These are phyloP conservation scores for Claviceps spartinae DNA, from an alignment of 2,329 filamentous ascomycete species.

Conservation along the genomic window DNA sequence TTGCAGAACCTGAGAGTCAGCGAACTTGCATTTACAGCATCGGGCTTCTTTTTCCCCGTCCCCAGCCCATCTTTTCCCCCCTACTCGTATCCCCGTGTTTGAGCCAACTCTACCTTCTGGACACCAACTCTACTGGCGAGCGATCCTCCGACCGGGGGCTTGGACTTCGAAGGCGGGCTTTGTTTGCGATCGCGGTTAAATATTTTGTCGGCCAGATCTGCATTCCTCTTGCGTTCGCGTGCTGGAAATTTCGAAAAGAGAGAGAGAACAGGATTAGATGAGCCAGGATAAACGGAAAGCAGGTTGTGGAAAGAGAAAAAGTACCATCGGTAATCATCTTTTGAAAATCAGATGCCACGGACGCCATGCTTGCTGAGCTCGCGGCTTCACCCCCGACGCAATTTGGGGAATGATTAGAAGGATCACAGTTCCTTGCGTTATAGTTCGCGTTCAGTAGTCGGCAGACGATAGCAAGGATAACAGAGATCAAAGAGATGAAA, in stretches of 20 bases:
- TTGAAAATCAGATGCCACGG: slow-evolving; percentile 36
- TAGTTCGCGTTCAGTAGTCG: no score
- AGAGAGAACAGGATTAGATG: neutral
- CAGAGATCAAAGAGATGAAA: no score
- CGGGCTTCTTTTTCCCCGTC: neutral
- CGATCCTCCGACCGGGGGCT: slow-evolving; percentile 34
- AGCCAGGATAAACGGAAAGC: neutral
- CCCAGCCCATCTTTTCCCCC: neutral
- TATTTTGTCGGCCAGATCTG: slow-evolving; percentile 58
- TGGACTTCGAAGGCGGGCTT: slow-evolving; percentile 40
- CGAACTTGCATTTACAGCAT: neutral
- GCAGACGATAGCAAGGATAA: no score
- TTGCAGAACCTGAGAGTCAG: neutral
- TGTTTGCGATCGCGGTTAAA: slow-evolving; percentile 48
- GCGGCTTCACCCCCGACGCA: neutral
- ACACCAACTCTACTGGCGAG: slow-evolving; percentile 62
- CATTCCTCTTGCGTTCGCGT: slow-evolving; percentile 57
- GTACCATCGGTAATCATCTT: slow-evolving; percentile 41
- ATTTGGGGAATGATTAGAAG: neutral
- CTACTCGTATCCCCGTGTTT: neutral
- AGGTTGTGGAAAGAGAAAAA: neutral
- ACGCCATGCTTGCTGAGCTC: slow-evolving; percentile 21
- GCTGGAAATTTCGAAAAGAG: slow-evolving; percentile 22
- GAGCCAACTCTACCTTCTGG: slow-evolving; percentile 42
- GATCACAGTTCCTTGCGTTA: no score